Conservation (phyloP, 345 rosid genomes). For the Cardamine chenopodiifolia region DNA sequence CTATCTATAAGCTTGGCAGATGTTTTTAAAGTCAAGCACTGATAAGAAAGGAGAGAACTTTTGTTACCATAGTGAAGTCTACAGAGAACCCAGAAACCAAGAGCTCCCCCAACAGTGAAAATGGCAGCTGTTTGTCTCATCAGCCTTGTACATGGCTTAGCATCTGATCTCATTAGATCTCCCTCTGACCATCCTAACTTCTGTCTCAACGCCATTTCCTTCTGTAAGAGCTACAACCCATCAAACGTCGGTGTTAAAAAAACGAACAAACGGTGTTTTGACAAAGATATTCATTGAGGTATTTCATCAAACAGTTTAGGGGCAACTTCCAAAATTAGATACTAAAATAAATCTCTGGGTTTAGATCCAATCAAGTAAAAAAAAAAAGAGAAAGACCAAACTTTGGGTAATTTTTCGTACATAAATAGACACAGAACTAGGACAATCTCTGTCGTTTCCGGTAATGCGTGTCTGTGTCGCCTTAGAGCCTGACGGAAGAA, state of each 20-base stretch:
- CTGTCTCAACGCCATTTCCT: slow-evolving; percentile 66
- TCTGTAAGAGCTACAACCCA: background rate
- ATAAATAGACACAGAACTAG: background rate
- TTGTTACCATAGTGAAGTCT: slow-evolving; percentile 69
- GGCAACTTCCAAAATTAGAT: background rate
- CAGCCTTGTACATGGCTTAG: slow-evolving; percentile 75
- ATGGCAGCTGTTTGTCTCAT: slow-evolving; percentile 82
- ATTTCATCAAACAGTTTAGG: slow-evolving; percentile 41
- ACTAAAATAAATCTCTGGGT: background rate
- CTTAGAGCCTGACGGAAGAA: background rate
- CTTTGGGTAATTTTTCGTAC: background rate
- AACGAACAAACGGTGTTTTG: background rate
- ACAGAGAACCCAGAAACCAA: slow-evolving; percentile 88
- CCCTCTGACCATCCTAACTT: slow-evolving; percentile 75
- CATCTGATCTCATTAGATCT: slow-evolving; percentile 78
- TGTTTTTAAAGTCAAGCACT: background rate
- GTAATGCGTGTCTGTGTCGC: background rate
- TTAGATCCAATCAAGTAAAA: background rate
- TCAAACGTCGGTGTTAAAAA: background rate
- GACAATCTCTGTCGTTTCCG: background rate
- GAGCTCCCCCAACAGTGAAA: slow-evolving; percentile 73
- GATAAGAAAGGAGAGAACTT: slow-evolving; percentile 12
- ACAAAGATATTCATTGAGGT: background rate
- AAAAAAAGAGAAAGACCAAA: background rate
- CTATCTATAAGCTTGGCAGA: background rate